Conservation (phyloP, 306 rosid species). For the Vigna hirtella region DNA sequence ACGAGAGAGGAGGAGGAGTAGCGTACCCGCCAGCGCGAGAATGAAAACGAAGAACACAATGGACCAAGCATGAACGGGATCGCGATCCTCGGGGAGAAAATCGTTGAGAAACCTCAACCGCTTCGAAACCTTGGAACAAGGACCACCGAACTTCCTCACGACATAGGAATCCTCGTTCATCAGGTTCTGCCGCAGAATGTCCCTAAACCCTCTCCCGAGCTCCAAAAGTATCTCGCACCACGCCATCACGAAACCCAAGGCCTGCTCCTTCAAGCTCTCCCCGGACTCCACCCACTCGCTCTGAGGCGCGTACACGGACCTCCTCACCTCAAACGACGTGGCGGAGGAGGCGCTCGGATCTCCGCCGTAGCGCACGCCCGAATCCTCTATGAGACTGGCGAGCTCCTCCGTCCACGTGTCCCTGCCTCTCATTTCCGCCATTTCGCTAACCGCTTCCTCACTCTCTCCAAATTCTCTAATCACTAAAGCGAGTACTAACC, state of each 20-base stretch:
- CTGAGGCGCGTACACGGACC: constrained; percentile 37
- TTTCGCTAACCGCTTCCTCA: constrained; percentile 24
- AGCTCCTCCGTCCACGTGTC: constrained; percentile 73
- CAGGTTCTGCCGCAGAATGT: constrained; percentile 76
- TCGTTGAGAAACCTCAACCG: constrained; percentile 80
- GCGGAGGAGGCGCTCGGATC: constrained; percentile 52
- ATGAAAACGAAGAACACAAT: constrained; percentile 74
- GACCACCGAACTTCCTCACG: constrained; percentile 64
- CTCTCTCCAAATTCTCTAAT: constrained; percentile 32
- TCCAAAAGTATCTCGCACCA: constrained; percentile 91
- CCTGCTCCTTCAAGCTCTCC: constrained; percentile 84
- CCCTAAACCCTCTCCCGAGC: constrained; percentile 79
- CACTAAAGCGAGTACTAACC: background rate
- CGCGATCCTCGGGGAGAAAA: constrained; percentile 94
- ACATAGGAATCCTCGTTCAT: constrained; percentile 71
- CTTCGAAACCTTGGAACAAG: constrained; percentile 66
- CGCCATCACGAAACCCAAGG: constrained; percentile 79
- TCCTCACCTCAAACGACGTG: constrained; percentile 48
- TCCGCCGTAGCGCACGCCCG: constrained; percentile 54
- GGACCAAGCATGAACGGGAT: constrained; percentile 90
- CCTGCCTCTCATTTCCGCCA: constrained; percentile 58
- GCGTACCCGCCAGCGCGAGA: constrained; percentile 60
- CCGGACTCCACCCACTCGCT: constrained; percentile 52
- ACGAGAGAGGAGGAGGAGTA: background rate
- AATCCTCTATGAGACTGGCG: constrained; percentile 63